Evolutionary conservation across 2,329 filamentous ascomycete genomes (phyloP).

Genomic region (Sphaerulina vaccinii): DNA sequence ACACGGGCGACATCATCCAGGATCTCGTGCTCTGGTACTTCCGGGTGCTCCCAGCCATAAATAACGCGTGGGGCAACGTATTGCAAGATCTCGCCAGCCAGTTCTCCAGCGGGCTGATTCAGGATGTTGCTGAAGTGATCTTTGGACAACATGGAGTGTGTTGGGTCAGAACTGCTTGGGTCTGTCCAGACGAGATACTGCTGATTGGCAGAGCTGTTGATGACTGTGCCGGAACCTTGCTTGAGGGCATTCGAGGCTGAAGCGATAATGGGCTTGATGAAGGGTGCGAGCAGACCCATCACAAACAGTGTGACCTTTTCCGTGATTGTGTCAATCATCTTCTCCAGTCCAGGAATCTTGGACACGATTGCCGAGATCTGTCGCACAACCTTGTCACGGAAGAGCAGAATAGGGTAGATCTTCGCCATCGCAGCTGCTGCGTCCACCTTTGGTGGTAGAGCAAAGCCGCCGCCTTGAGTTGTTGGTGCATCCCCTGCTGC

Average conservation of each 20-base stretch:
- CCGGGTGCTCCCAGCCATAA: conserved; percentile 88
- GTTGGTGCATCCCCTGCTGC: conserved; percentile 15
- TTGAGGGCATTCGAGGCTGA: conserved; percentile 82
- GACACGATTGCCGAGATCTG: conserved; percentile 80
- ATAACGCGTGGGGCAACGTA: conserved; percentile 85
- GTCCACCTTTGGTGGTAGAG: conserved; percentile 26
- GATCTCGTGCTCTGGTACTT: conserved; percentile 79
- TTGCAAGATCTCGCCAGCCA: conserved; percentile 64
- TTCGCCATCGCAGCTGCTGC: conserved; percentile 47
- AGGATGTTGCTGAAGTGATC: conserved; percentile 54
- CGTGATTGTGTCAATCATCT: conserved; percentile 87
- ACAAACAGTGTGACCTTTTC: conserved; percentile 92
- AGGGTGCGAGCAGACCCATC: conserved; percentile 84
- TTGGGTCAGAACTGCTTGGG: conserved; percentile 49
- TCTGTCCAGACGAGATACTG: conserved; percentile 53
- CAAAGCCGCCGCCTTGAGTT: conserved; percentile 42
- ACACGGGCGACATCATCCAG: conserved; percentile 75
- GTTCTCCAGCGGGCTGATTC: conserved; percentile 50
- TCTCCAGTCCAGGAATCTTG: conserved; percentile 87
- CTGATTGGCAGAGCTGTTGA: conserved; percentile 53
- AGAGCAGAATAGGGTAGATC: conserved; percentile 93
- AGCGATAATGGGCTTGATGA: conserved; percentile 86
- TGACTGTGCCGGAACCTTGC: conserved; percentile 72
- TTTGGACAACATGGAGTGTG: conserved; percentile 53
- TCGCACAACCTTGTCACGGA: conserved; percentile 90